A percentile compares a stretch with the other conserved stretches of the same genome.
phyloP scores from a whole-genome alignment of 768 basidiomycete genomes.

The Phylloporus scabripes region DNA sequence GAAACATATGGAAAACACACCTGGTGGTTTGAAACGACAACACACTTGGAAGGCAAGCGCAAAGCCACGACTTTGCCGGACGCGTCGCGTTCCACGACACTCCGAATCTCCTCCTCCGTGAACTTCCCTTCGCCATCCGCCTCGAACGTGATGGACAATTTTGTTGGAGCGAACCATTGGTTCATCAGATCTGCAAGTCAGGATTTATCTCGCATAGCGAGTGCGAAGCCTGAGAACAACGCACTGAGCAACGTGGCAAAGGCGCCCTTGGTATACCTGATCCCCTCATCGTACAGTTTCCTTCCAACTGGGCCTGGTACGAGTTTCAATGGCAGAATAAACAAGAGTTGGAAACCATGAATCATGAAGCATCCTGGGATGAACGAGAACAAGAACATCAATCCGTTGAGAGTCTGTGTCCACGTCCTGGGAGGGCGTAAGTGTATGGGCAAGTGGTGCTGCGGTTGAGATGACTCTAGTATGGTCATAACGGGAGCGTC shows the following conservation, averaged over 20 bases:
- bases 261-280: constrained; percentile 77
- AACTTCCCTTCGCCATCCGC: constrained; percentile 60
- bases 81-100: constrained; percentile 50
- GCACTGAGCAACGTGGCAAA: constrained; percentile 72
- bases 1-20: constrained; percentile 35
- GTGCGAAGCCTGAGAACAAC: constrained; percentile 23
- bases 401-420: constrained; percentile 42
- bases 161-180: constrained; percentile 79
- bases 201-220: not conserved
- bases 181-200: constrained; percentile 60
- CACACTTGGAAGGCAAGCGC: constrained; percentile 70
- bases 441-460: constrained; percentile 47
- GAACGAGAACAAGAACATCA: constrained; percentile 55
- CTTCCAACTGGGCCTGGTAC: constrained; percentile 55
- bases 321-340: constrained; percentile 61
- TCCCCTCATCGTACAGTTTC: constrained; percentile 59
- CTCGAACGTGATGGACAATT: constrained; percentile 68
- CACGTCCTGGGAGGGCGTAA: constrained; percentile 51
- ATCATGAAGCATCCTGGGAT: constrained; percentile 61
- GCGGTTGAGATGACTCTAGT: constrained; percentile 7
- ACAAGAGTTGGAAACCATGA: constrained; percentile 65
- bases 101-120: constrained; percentile 52
- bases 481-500: constrained; percentile 18
- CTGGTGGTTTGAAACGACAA: constrained; percentile 92
- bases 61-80: constrained; percentile 55